Conservation (phyloP, 352 stramenopile species). For the Albugo candida region DNA sequence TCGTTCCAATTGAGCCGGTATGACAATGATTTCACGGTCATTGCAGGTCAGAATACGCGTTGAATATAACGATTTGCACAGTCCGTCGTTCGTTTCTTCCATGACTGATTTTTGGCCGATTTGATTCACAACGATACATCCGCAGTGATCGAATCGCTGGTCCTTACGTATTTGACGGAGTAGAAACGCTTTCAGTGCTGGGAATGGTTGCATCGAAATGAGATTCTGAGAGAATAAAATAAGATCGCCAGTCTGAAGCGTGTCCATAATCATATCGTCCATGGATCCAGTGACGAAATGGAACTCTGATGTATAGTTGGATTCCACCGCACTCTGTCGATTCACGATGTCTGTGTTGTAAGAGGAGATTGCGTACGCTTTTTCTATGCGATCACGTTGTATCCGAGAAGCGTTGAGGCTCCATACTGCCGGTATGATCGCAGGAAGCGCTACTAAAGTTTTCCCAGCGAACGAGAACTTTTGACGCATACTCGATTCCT, state of each 20-base stretch:
- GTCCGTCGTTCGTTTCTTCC: constrained; percentile 58
- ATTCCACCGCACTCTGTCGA: constrained; percentile 12
- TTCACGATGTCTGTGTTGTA: too few relatives aligned
- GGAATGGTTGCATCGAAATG: constrained; percentile 43
- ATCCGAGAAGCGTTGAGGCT: constrained; percentile 38
- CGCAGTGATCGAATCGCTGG: constrained; percentile 64
- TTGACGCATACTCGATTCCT: too few relatives aligned
- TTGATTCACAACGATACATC: constrained; percentile 62
- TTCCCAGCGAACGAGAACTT: constrained; percentile 9
- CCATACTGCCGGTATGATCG: constrained; percentile 35
- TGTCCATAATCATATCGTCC: constrained; percentile 76
- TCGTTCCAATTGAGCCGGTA: constrained; percentile 12
- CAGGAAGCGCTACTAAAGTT: constrained; percentile 33
- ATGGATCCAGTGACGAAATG: constrained; percentile 64
- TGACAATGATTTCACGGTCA: constrained; percentile 53
- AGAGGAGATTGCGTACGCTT: too few relatives aligned
- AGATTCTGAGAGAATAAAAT: constrained; percentile 62
- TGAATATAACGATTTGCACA: constrained; percentile 62
- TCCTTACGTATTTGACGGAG: constrained; percentile 17
- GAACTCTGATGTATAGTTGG: constrained; percentile 16
- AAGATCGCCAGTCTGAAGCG: constrained; percentile 65
- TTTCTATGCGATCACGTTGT: constrained; percentile 5
- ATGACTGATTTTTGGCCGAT: constrained; percentile 69
- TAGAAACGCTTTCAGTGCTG: constrained; percentile 44
- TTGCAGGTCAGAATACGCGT: constrained; percentile 51